phyloP scores from a whole-genome alignment of 768 basidiomycete species.

The Suillus discolor region DNA sequence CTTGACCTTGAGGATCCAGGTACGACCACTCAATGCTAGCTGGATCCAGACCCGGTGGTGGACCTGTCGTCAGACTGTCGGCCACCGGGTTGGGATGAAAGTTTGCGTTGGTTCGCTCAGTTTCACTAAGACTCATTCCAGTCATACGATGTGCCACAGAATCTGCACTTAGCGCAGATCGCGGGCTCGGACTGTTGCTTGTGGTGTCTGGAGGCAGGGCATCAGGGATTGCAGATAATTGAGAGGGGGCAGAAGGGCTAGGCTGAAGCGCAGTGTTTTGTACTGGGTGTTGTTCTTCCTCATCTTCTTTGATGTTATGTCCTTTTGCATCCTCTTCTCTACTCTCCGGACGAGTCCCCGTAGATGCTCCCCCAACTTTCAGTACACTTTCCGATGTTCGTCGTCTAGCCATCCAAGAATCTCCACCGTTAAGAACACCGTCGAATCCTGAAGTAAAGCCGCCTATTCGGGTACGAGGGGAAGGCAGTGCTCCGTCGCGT shows the following conservation, averaged over 20 bases:
- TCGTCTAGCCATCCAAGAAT: conserved; percentile 69
- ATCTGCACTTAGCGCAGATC: conserved; percentile 7
- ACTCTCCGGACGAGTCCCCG: conserved; percentile 43
- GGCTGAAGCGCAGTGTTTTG: conserved; percentile 11
- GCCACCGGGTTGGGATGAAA: conserved; percentile 12
- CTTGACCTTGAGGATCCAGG: conserved; percentile 86
- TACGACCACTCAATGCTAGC: conserved; percentile 85
- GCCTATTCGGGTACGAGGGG: conserved; percentile 64
- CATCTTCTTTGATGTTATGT: conserved; percentile 62
- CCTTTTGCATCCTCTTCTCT: conserved; percentile 42
- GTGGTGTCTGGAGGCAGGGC: conserved; percentile 11
- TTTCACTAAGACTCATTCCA: conserved; percentile 19
- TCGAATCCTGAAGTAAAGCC: conserved; percentile 66
- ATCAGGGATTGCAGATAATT: conserved; percentile 17
- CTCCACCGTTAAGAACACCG: conserved; percentile 66
- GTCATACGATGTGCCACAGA: conserved; percentile 16
- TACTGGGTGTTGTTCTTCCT: conserved; percentile 35
- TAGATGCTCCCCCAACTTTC: conserved; percentile 39
- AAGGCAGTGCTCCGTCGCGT: conserved; percentile 57
- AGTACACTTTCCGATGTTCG: conserved; percentile 58
- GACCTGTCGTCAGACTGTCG: conserved; percentile 26
- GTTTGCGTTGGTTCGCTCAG: conserved; percentile 12
- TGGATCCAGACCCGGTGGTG: conserved; percentile 57
- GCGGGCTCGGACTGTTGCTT: conserved; percentile 2
- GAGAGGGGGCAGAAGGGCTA: conserved; percentile 12